Evolutionary conservation across 768 basidiomycete genomes (phyloP).

Genomic region (Trametes punicea): DNA sequence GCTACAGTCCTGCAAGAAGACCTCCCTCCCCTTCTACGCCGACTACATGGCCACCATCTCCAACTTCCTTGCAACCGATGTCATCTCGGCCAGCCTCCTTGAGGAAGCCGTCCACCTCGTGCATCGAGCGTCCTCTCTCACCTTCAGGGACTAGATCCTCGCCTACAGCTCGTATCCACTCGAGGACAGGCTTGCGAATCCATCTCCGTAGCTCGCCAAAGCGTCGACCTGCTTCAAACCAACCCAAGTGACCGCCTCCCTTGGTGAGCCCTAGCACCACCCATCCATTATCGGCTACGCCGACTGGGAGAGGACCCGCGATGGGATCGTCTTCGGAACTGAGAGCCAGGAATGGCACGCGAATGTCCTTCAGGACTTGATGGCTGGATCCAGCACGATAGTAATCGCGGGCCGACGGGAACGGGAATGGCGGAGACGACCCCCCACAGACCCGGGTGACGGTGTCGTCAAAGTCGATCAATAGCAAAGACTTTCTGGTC

Average conservation of each 20-base stretch:
- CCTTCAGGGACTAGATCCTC: constrained; percentile 45
- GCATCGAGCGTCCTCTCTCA: constrained; percentile 34
- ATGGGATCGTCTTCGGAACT: constrained; percentile 79
- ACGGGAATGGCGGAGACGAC: constrained; percentile 46
- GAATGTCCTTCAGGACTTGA: constrained; percentile 52
- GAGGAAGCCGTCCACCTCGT: constrained; percentile 57
- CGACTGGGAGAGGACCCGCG: constrained; percentile 58
- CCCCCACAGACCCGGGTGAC: constrained; percentile 71
- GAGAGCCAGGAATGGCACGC: constrained; percentile 72
- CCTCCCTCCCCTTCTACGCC: constrained; percentile 52
- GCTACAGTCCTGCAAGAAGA: constrained; percentile 60
- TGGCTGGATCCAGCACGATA: constrained; percentile 58
- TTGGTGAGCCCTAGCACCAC: constrained; percentile 60
- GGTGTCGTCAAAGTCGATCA: constrained; percentile 56
- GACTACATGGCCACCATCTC: constrained; percentile 49
- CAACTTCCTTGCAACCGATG: constrained; percentile 57
- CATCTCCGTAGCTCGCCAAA: constrained; percentile 42
- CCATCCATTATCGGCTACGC: constrained; percentile 49
- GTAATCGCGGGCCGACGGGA: constrained; percentile 44
- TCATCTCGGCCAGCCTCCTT: constrained; percentile 53
- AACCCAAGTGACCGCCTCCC: constrained; percentile 77
- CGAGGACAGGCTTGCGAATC: constrained; percentile 67
- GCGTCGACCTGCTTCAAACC: constrained; percentile 51
- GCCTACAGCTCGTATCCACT: constrained; percentile 62
- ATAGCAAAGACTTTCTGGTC: constrained; percentile 48